A percentile compares a stretch with the other conserved stretches of the same genome.
Evolutionary conservation across 1,284 basidiomycete species (phyloP).

Genomic region (Naganishia albida): DNA sequence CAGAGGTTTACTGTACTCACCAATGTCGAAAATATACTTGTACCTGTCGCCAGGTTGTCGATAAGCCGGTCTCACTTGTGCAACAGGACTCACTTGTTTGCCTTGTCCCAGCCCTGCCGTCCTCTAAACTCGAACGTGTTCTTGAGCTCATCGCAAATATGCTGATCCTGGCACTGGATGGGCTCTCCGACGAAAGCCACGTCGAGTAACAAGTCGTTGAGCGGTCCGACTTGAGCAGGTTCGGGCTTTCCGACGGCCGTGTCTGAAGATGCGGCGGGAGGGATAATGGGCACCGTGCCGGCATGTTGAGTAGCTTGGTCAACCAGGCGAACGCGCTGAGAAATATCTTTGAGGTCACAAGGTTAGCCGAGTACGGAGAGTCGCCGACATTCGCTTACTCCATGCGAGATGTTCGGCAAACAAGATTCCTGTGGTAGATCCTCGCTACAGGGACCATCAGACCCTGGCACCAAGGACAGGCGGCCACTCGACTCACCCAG

Average conservation of each 20-base stretch:
- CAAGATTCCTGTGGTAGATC: conserved; percentile 66
- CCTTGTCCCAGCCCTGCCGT: conserved; percentile 56
- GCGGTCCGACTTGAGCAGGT: conserved; percentile 48
- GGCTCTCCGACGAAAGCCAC: conserved; percentile 61
- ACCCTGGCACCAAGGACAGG: too few species aligned
- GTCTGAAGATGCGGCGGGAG: conserved; percentile 36
- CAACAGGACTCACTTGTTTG: conserved; percentile 53
- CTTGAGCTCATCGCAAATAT: conserved; percentile 57
- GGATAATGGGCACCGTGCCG: conserved; percentile 52
- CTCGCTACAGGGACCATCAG: conserved; percentile 50
- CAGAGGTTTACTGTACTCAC: conserved; percentile 36
- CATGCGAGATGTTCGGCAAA: conserved; percentile 57
- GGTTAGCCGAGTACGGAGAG: not conserved
- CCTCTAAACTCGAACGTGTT: conserved; percentile 58
- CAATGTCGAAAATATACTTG: conserved; percentile 67
- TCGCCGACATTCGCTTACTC: conserved; percentile 45
- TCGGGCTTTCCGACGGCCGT: conserved; percentile 57
- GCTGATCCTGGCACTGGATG: conserved; percentile 55
- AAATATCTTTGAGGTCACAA: conserved; percentile 43
- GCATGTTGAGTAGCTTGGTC: conserved; percentile 49
- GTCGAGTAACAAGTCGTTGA: conserved; percentile 62
- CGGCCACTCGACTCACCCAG: conserved; percentile 53
- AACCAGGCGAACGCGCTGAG: conserved; percentile 58
- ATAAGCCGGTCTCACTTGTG: not conserved
- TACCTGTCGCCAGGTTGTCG: conserved; percentile 45